A percentile compares a stretch with the other conserved stretches of the same genome.
These are phyloP conservation scores for Fusarium sp. DNA, from an alignment of 2,329 filamentous ascomycete genomes.

Conservation along the genomic window DNA sequence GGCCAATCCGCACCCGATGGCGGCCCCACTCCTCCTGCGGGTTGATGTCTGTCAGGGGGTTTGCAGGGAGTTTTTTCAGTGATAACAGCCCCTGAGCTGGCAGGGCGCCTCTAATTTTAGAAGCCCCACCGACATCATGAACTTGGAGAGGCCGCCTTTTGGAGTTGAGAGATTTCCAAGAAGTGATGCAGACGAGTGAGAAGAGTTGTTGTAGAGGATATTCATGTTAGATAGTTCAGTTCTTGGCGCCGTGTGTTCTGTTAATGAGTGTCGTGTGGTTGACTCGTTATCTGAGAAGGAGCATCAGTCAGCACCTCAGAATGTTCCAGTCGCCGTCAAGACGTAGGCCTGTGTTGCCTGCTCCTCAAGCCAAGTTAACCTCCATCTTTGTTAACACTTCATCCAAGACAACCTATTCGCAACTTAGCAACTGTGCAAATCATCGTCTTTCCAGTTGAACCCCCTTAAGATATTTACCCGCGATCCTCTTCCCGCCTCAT, in stretches of 20 bases:
- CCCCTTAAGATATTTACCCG: not conserved
- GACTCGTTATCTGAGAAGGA: not conserved
- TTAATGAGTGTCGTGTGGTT: not conserved
- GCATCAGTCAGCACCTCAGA: constrained; percentile 32
- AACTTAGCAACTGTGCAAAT: not conserved
- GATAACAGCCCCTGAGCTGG: constrained; percentile 29
- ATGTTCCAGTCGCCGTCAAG: constrained; percentile 36
- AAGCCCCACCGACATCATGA: constrained; percentile 35
- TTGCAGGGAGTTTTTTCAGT: constrained; percentile 15
- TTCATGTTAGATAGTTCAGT: too few relatives aligned
- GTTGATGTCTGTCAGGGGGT: constrained; percentile 32
- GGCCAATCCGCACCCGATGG: constrained; percentile 36
- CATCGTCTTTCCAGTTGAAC: not conserved
- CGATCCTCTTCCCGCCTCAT: not conserved
- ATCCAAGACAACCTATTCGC: not conserved
- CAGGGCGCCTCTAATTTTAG: constrained; percentile 39
- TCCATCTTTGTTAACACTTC: not conserved
- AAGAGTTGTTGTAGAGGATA: not conserved
- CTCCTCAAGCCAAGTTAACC: not conserved
- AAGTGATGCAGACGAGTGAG: not conserved
- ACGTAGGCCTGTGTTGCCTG: constrained; percentile 44
- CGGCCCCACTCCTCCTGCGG: constrained; percentile 18
- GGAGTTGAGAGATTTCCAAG: not conserved
- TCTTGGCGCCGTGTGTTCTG: not conserved
- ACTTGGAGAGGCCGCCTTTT: constrained; percentile 11